Evolutionary conservation across 768 basidiomycete species (phyloP).

Genomic region (Collybia sp.): DNA sequence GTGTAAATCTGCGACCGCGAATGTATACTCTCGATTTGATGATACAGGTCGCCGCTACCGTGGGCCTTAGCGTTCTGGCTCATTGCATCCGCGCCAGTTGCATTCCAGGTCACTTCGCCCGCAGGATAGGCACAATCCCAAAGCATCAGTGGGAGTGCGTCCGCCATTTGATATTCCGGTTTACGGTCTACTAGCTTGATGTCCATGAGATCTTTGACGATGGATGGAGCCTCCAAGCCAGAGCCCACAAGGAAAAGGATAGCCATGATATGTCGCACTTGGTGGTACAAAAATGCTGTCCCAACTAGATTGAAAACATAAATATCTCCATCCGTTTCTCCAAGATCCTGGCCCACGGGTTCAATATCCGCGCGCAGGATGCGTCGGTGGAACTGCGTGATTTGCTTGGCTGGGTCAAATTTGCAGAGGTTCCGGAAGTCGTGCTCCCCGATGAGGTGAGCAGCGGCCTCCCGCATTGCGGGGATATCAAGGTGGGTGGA

Average conservation of each 20-base stretch:
- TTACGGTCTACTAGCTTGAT: slow-evolving; percentile 64
- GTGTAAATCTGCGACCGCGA: slow-evolving; percentile 61
- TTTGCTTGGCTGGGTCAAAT: slow-evolving; percentile 87
- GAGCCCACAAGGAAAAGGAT: slow-evolving; percentile 85
- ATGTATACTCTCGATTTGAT: slow-evolving; percentile 48
- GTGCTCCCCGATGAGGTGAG: slow-evolving; percentile 76
- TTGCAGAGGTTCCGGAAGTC: slow-evolving; percentile 97
- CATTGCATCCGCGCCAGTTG: slow-evolving; percentile 9
- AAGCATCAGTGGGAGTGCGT: slow-evolving; percentile 84
- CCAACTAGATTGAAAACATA: slow-evolving; percentile 85
- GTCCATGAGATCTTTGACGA: slow-evolving; percentile 74
- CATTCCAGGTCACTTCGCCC: slow-evolving; percentile 69
- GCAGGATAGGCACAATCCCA: slow-evolving; percentile 83
- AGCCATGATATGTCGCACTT: slow-evolving; percentile 93
- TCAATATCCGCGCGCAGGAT: slow-evolving; percentile 66
- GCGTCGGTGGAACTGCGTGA: slow-evolving; percentile 68
- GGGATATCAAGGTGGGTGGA: slow-evolving; percentile 59
- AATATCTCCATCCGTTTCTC: slow-evolving; percentile 23
- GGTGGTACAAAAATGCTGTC: slow-evolving; percentile 90
- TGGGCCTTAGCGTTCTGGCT: slow-evolving; percentile 3
- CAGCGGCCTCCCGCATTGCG: slow-evolving; percentile 73
- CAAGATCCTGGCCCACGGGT: slow-evolving; percentile 26
- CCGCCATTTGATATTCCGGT: slow-evolving; percentile 93
- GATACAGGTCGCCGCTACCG: slow-evolving; percentile 34
- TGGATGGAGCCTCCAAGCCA: slow-evolving; percentile 66